Conservation (phyloP, 441 rosid genomes). For the Aleurites moluccanus region DNA sequence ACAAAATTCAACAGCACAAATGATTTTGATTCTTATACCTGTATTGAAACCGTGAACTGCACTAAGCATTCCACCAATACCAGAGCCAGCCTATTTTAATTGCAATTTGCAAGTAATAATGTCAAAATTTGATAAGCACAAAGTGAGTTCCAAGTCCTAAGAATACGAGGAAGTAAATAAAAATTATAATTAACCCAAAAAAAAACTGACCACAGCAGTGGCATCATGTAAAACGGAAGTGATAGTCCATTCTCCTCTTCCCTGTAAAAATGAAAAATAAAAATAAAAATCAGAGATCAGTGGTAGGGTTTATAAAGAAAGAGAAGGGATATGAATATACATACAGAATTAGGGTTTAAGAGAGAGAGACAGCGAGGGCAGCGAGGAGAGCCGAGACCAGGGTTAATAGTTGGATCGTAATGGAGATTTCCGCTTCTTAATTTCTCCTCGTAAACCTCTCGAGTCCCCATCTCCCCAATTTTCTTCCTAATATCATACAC, state of each 20-base stretch:
- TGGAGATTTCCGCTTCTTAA: slow-evolving; percentile 61
- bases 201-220: slow-evolving; percentile 68
- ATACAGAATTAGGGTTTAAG: slow-evolving; percentile 58
- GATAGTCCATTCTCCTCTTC: slow-evolving; percentile 70
- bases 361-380: slow-evolving; percentile 98
- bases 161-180: too few species aligned
- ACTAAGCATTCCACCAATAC: slow-evolving; percentile 85
- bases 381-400: slow-evolving; percentile 87
- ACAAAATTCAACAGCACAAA: background rate
- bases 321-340: background rate
- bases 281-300: background rate
- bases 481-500: background rate
- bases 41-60: slow-evolving; percentile 84
- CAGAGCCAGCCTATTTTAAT: slow-evolving; percentile 69
- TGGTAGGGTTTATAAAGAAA: background rate
- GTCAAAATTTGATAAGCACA: background rate
- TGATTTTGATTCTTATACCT: slow-evolving; percentile 37
- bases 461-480: slow-evolving; percentile 58
- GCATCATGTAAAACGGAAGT: slow-evolving; percentile 84
- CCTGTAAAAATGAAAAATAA: slow-evolving; percentile 33
- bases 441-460: slow-evolving; percentile 87
- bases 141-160: too few species aligned
- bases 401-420: slow-evolving; percentile 91
- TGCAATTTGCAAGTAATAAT: slow-evolving; percentile 10
- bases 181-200: too few species aligned